Conservation (phyloP, 2,329 filamentous ascomycete genomes). For the Stachybotrys echinatus region DNA sequence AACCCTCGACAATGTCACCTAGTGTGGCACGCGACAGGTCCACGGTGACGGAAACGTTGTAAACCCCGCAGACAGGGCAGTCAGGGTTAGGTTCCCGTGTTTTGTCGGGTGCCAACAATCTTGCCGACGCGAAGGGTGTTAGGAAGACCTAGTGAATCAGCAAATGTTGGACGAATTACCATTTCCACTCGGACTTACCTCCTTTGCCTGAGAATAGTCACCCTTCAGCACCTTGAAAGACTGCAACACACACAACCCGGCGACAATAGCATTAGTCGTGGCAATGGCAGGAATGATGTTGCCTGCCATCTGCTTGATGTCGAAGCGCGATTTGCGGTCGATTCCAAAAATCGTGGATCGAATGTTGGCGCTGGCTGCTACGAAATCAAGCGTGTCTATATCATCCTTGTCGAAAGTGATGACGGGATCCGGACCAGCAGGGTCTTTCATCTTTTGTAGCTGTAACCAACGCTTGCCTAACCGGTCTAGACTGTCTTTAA, state of each 20-base stretch:
- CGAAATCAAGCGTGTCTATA: constrained; percentile 89
- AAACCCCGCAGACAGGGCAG: constrained; percentile 78
- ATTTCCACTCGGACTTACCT: constrained; percentile 43
- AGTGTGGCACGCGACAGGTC: constrained; percentile 71
- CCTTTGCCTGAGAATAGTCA: constrained; percentile 66
- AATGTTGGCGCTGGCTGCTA: constrained; percentile 84
- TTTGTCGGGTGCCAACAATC: constrained; percentile 53
- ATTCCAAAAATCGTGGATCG: constrained; percentile 87
- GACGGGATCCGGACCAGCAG: constrained; percentile 51
- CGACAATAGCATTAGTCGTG: constrained; percentile 95
- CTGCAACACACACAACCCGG: constrained; percentile 85
- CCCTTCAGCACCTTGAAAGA: constrained; percentile 83
- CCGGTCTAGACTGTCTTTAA: constrained; percentile 75
- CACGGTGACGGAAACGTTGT: constrained; percentile 60
- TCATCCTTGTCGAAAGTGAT: constrained; percentile 97
- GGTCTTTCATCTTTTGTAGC: constrained; percentile 45
- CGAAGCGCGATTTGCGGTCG: constrained; percentile 82
- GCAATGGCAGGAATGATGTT: constrained; percentile 99
- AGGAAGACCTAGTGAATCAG: constrained; percentile 61
- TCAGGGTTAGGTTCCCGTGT: constrained; percentile 66
- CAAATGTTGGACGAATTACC: too few relatives aligned
- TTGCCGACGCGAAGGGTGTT: constrained; percentile 57
- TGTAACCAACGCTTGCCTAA: constrained; percentile 69
- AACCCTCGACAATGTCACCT: constrained; percentile 69
- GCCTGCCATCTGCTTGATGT: constrained; percentile 98